Conservation (phyloP, 768 basidiomycete genomes). For the Lactarius trivialis region DNA sequence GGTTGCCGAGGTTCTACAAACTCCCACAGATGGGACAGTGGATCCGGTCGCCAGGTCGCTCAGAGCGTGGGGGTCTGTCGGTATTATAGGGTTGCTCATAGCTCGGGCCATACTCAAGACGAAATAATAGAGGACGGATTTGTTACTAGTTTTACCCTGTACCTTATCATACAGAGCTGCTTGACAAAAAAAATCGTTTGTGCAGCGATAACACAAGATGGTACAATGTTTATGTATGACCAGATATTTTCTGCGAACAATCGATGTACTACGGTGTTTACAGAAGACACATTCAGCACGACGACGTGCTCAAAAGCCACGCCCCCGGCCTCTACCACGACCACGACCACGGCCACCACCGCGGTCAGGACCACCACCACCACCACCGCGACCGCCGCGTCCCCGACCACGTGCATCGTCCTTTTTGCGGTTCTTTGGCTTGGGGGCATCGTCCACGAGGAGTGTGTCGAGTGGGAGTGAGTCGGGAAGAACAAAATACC, state of each 20-base stretch:
- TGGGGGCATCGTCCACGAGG: conserved; percentile 95
- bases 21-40: conserved; percentile 3
- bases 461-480: conserved; percentile 94
- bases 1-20: conserved; percentile 1
- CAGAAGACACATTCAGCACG: not conserved
- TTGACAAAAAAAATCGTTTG: conserved; percentile 11
- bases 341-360: conserved; percentile 43
- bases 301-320: conserved; percentile 24
- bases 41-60: not conserved
- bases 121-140: not conserved
- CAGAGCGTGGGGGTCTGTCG: conserved; percentile 20
- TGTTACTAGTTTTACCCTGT: not conserved
- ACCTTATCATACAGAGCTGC: not conserved
- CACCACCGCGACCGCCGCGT: conserved; percentile 43
- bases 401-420: conserved; percentile 65
- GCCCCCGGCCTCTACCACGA: conserved; percentile 47
- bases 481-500: conserved; percentile 97
- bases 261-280: conserved; percentile 10
- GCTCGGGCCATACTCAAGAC: conserved; percentile 5
- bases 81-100: conserved; percentile 14
- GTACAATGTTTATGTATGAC: conserved; percentile 13
- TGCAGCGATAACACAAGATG: conserved; percentile 5
- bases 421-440: conserved; percentile 90
- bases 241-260: conserved; percentile 7
- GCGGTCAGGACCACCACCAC: conserved; percentile 38